These are phyloP conservation scores for Vigna nakashimae DNA, from an alignment of 306 rosid genomes.

Conservation along the genomic window DNA sequence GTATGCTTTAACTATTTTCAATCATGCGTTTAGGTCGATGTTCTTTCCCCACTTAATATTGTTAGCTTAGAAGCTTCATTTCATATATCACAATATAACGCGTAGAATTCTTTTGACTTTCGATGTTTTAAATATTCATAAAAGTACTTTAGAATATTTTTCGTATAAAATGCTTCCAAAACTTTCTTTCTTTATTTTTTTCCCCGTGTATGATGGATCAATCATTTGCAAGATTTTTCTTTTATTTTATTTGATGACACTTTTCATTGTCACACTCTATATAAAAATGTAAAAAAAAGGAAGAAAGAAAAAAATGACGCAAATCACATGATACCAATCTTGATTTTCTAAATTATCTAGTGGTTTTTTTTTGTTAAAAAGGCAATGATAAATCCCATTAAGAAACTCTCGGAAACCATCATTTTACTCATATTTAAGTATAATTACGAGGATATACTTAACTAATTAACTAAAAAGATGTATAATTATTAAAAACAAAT, in stretches of 20 bases:
- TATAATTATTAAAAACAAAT: not conserved
- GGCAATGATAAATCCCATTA: not conserved
- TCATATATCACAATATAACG: not conserved
- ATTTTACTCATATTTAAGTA: not conserved
- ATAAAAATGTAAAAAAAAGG: not conserved
- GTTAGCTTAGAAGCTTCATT: not conserved
- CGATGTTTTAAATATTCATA: not conserved
- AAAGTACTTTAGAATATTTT: not conserved
- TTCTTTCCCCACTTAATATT: not conserved
- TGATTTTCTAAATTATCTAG: not conserved
- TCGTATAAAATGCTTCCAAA: not conserved
- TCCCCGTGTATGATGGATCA: not conserved
- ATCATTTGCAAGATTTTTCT: not conserved
- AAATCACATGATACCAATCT: not conserved
- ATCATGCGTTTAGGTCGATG: not conserved
- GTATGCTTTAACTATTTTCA: not conserved
- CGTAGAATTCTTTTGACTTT: slow-evolving; percentile 4
- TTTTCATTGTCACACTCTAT: not conserved
- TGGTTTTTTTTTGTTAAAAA: not conserved
- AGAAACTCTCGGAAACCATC: not conserved
- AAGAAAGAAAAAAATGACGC: not conserved
- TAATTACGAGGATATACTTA: not conserved
- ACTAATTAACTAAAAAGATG: not conserved
- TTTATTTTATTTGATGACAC: not conserved
- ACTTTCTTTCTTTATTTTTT: too few relatives aligned